phyloP scores from a whole-genome alignment of 768 basidiomycete genomes.

The Tulasnella sp. region DNA sequence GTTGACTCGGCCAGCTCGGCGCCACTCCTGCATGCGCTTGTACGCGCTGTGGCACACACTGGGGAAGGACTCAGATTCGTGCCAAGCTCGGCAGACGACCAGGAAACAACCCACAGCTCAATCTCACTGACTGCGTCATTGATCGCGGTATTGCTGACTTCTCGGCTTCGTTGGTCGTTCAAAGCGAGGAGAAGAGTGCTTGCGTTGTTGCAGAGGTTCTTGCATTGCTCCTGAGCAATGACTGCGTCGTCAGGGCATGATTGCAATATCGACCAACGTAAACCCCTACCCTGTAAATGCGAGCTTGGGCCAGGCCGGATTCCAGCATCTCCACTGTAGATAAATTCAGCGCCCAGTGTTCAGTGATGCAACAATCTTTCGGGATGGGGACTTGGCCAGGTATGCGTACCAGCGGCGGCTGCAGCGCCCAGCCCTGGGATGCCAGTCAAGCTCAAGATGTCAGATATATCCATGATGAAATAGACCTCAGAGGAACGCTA shows the following conservation, averaged over 20 bases:
- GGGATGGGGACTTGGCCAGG: not conserved
- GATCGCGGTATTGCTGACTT: not conserved
- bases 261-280: not conserved
- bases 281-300: not conserved
- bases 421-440: not conserved
- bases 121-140: conserved; percentile 1
- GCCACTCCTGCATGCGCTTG: conserved; percentile 4
- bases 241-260: not conserved
- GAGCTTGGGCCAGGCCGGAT: not conserved
- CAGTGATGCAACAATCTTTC: not conserved
- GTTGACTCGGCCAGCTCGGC: not conserved
- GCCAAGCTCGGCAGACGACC: not conserved
- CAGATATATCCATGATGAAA: not conserved
- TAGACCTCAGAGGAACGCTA: not conserved
- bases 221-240: not conserved
- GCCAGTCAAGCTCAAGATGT: not conserved
- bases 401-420: not conserved
- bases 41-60: not conserved
- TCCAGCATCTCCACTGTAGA: not conserved
- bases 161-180: not conserved
- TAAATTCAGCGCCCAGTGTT: not conserved
- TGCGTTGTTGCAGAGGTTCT: not conserved
- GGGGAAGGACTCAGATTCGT: not conserved
- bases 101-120: not conserved
- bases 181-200: not conserved